A percentile compares a stretch with the other conserved stretches of the same genome.
Evolutionary conservation across 75 land plant species (phyloP).

Genomic region (Selaginella tamariscina): DNA sequence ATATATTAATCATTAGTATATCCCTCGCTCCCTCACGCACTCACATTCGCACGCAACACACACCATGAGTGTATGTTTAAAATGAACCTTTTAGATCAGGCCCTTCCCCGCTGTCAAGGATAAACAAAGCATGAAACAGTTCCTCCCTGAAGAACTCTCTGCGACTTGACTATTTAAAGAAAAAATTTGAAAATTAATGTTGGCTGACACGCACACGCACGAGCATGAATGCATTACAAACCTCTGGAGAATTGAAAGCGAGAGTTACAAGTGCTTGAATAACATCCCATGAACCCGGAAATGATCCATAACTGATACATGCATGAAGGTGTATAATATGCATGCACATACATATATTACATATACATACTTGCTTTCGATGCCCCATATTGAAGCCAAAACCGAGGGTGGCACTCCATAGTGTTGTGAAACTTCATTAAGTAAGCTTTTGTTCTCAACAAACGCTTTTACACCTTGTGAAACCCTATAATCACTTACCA

Average conservation of each 20-base stretch:
- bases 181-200: not conserved
- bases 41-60: too few relatives aligned
- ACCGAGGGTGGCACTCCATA: conserved; percentile 30
- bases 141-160: conserved; percentile 25
- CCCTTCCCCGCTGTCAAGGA: conserved; percentile 24
- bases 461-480: conserved; percentile 16
- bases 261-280: conserved; percentile 31
- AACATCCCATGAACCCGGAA: conserved; percentile 26
- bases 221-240: not conserved
- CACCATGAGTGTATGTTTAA: too few relatives aligned
- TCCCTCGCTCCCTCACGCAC: too few relatives aligned
- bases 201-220: not conserved
- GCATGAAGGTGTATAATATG: conserved; percentile 4
- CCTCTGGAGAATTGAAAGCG: conserved; percentile 20
- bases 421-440: conserved; percentile 19
- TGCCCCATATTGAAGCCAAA: conserved; percentile 31
- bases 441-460: conserved; percentile 15
- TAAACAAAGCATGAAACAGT: conserved; percentile 22
- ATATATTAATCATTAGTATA: too few relatives aligned
- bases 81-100: conserved; percentile 17
- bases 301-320: conserved; percentile 26
- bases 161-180: conserved; percentile 14
- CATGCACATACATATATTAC: not conserved
- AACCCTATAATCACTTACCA: conserved; percentile 16
- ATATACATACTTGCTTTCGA: conserved; percentile 25